Evolutionary conservation across 495 filamentous ascomycete genomes (phyloP).

Genomic region (Cenococcum geophilum): DNA sequence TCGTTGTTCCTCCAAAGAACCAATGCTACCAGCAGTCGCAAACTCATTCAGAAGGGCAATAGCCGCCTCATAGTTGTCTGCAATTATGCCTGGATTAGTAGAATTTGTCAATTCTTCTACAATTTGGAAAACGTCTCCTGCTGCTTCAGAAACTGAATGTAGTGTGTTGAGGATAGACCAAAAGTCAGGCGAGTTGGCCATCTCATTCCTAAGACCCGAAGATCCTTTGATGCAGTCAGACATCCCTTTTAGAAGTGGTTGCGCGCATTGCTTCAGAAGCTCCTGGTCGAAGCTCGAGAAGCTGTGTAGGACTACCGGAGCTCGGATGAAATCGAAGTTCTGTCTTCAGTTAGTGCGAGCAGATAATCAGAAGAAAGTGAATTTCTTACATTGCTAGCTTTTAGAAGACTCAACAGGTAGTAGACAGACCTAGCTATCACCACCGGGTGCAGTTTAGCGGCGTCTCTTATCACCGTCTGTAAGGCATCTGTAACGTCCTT

Average conservation of each 20-base stretch:
- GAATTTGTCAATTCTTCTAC: conserved; percentile 62
- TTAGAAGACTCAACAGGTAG: conserved; percentile 77
- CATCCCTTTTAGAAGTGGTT: conserved; percentile 69
- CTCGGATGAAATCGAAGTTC: conserved; percentile 85
- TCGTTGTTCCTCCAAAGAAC: conserved; percentile 72
- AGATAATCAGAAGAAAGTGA: not conserved
- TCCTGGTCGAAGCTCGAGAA: conserved; percentile 81
- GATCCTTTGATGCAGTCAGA: conserved; percentile 70
- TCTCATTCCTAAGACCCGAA: conserved; percentile 74
- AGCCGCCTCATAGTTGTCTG: conserved; percentile 89
- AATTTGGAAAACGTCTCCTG: conserved; percentile 74
- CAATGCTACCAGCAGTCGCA: conserved; percentile 75
- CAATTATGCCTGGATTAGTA: conserved; percentile 68
- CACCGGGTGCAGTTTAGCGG: conserved; percentile 68
- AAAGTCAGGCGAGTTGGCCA: conserved; percentile 94
- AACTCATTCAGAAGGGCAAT: conserved; percentile 84
- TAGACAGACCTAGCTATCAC: conserved; percentile 76
- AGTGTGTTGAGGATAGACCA: conserved; percentile 85
- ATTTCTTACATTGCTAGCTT: conserved; percentile 73
- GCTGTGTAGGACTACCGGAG: conserved; percentile 86
- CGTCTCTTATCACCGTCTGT: conserved; percentile 73
- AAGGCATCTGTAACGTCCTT: conserved; percentile 73
- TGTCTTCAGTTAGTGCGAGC: not conserved
- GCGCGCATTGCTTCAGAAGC: conserved; percentile 66
- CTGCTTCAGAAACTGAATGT: conserved; percentile 58